Base-by-base conservation (phyloP, 2,329 filamentous ascomycete species). In the Juglanconis oblonga region DNA sequence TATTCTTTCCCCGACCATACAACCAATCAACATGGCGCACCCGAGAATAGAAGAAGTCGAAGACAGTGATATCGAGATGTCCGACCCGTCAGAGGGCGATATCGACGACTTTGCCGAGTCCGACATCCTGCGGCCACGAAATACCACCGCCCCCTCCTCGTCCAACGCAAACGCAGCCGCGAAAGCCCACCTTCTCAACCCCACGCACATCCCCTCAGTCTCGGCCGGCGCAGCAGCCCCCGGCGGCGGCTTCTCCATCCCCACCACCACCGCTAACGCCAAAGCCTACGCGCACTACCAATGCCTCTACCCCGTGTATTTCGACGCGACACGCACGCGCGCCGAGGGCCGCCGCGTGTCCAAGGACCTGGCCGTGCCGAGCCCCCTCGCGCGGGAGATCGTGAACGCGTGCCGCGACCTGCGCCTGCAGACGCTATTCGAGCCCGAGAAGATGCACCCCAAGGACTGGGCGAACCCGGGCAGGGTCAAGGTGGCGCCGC, bases 391-490 rank as follows among this genome's bases (percentile, higher is more conserved):
- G 7, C 85, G 90, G 69, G 91, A 95, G 70, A 93, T 99, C 71
- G 89, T 92, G 49, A 88, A 91, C 71, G 94, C 93, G n/a, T 90
- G 90, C 74, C 87, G 87, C 47, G 77, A 81, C 50, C 82, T 97
- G 62, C 84, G 88, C 35, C 78, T 92, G 40, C 82, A 85, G 63
- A 87, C 89, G 48, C 87, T 95, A 7, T 89, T 97, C 73, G 95
- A 99, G 77, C 91, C 93, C 1, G 89, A 90, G 71, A 97, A 97
- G 80, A 84, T 87, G 62, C 95, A 99, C 75, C 95, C 95, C 6
- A 94, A 95, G 77, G 95, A 99, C 79, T 99, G 95, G 95, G 88
- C 89, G 59, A 99, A 99, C 78, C 95, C 95, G 11, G 95, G 95
- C 3, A 84, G 95, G 61, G 91, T 98, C 64, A 87, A 91, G 67